phyloP scores from a whole-genome alignment of 257 asterid species.

The Capsicum rhomboideum region DNA sequence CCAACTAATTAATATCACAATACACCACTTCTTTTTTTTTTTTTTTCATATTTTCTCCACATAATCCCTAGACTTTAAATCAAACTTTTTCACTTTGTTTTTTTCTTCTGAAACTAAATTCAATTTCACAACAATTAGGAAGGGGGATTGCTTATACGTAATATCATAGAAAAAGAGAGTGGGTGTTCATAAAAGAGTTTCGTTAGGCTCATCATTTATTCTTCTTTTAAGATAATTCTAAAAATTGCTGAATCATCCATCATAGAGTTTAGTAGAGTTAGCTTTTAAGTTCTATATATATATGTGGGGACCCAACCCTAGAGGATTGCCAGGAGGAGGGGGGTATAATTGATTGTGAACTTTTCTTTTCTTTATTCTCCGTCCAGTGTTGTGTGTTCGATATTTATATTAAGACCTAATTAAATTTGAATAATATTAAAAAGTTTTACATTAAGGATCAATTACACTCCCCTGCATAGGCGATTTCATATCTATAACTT shows the following conservation, averaged over 20 bases:
- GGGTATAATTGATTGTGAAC: neutral
- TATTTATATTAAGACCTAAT: neutral
- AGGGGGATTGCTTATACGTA: neutral
- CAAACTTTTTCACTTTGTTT: neutral
- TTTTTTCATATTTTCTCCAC: neutral
- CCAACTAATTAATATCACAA: neutral
- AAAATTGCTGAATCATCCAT: neutral
- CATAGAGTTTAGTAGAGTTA: neutral
- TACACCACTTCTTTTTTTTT: no score
- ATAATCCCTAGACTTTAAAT: neutral
- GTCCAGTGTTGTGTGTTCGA: neutral
- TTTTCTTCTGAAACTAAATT: neutral
- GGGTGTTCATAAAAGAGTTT: neutral
- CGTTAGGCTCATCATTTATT: neutral
- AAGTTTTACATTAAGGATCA: neutral
- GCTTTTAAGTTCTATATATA: neutral
- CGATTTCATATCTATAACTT: neutral
- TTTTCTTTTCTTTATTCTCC: no score
- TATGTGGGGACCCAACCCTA: neutral
- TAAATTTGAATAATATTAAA: neutral
- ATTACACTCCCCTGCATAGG: neutral
- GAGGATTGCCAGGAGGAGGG: neutral
- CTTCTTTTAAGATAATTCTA: neutral
- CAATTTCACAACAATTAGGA: neutral
- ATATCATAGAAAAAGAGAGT: neutral